Percentiles rank a stretch among this genome's conserved stretches.
These are phyloP conservation scores for Citeromyces hawaiiensis DNA, from an alignment of 1,139 yeast genomes.

Conservation along the genomic window DNA sequence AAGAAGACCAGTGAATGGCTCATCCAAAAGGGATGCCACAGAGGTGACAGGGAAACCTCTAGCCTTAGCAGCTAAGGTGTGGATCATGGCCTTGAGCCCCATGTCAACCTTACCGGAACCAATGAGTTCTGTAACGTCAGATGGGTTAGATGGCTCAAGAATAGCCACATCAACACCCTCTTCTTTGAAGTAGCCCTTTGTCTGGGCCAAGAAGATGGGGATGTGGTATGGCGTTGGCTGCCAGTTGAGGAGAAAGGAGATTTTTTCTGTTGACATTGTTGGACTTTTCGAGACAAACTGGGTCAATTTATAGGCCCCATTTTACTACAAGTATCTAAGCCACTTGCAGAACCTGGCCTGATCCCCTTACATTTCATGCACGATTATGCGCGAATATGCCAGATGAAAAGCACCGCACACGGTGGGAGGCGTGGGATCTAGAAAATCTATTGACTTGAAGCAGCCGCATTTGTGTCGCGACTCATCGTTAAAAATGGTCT, in stretches of 20 bases:
- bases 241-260: conserved; percentile 43
- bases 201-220: conserved; percentile 36
- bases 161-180: conserved; percentile 38
- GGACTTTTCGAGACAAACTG: not conserved
- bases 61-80: conserved; percentile 46
- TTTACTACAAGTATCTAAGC: not conserved
- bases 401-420: too few species aligned
- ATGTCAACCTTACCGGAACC: conserved; percentile 45
- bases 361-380: too few species aligned
- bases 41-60: conserved; percentile 46
- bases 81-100: conserved; percentile 54
- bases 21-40: conserved; percentile 40
- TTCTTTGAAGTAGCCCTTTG: conserved; percentile 36
- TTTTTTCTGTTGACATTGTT: conserved; percentile 26
- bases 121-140: conserved; percentile 44
- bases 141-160: conserved; percentile 43
- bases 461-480: too few species aligned
- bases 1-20: conserved; percentile 43
- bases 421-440: too few species aligned
- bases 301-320: not conserved
- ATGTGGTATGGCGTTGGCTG: conserved; percentile 44
- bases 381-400: too few species aligned
- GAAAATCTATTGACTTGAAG: too few species aligned
- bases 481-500: too few species aligned
- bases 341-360: too few species aligned